Conservation (phyloP, 306 rosid species). For the Quercus mongolica region DNA sequence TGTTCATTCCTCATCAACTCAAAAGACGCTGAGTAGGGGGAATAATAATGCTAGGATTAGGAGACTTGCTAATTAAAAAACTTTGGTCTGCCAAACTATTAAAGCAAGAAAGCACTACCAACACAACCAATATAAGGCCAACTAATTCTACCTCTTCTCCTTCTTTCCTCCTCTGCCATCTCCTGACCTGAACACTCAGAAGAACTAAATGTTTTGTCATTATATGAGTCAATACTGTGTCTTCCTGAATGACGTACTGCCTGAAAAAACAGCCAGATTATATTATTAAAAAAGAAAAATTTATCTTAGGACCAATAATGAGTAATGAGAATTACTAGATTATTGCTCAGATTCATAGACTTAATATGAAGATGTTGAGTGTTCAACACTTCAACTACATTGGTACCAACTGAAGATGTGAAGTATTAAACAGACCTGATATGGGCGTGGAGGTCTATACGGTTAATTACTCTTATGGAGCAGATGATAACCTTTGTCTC, state of each 20-base stretch:
- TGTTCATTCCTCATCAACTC: constrained; percentile 13
- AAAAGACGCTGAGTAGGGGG: constrained; percentile 4
- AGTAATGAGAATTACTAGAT: not conserved
- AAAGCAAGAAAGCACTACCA: not conserved
- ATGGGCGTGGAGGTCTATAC: constrained; percentile 43
- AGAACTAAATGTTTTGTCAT: constrained; percentile 26
- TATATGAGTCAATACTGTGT: constrained; percentile 8
- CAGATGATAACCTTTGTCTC: constrained; percentile 8
- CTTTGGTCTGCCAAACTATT: not conserved
- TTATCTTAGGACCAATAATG: not conserved
- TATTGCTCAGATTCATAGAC: not conserved
- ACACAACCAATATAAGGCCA: not conserved
- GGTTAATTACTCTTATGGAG: constrained; percentile 47
- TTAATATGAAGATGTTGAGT: not conserved
- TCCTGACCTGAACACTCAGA: constrained; percentile 20
- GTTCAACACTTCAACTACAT: not conserved
- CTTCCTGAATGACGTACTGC: constrained; percentile 22
- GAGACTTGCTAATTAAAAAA: not conserved
- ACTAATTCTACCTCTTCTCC: constrained; percentile 14
- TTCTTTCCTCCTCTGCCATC: constrained; percentile 11
- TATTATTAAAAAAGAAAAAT: not conserved
- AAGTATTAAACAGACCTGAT: constrained; percentile 32
- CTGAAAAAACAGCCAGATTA: constrained; percentile 31
- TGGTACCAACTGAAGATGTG: not conserved
- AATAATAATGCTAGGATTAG: not conserved